These are phyloP conservation scores for Pseudoturritis turrita DNA, from an alignment of 345 rosid species.

Conservation along the genomic window DNA sequence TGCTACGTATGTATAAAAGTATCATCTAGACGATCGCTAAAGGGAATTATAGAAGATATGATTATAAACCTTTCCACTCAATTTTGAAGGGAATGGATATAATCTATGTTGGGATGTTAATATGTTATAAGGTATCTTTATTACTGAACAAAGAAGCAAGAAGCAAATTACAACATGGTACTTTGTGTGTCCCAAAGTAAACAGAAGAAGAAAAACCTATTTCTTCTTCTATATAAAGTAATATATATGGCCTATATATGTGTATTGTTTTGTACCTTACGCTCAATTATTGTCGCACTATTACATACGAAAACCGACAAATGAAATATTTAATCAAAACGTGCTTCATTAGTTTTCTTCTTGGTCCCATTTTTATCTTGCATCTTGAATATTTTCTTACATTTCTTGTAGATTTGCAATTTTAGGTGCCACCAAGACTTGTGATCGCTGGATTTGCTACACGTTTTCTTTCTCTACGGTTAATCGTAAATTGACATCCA, in stretches of 20 bases:
- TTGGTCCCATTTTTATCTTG: background rate
- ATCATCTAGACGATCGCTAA: background rate
- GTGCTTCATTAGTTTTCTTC: background rate
- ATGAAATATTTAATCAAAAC: background rate
- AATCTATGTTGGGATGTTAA: background rate
- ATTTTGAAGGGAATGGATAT: background rate
- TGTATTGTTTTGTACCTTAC: background rate
- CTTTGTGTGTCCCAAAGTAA: background rate
- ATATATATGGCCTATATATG: too few species aligned
- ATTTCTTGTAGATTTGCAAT: background rate
- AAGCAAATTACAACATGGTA: background rate
- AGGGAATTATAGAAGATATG: background rate
- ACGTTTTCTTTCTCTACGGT: background rate
- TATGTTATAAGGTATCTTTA: background rate
- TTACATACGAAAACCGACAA: background rate
- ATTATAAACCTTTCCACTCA: background rate
- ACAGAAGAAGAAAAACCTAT: background rate
- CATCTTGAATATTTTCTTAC: background rate
- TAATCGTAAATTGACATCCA: background rate
- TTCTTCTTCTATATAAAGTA: too few species aligned
- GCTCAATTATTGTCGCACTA: constrained; percentile 10
- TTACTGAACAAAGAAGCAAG: background rate
- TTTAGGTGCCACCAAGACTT: background rate
- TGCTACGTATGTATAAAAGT: background rate
- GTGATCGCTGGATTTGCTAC: constrained; percentile 1